phyloP scores from a whole-genome alignment of 345 rosid genomes.

The Sisymbrium irio region DNA sequence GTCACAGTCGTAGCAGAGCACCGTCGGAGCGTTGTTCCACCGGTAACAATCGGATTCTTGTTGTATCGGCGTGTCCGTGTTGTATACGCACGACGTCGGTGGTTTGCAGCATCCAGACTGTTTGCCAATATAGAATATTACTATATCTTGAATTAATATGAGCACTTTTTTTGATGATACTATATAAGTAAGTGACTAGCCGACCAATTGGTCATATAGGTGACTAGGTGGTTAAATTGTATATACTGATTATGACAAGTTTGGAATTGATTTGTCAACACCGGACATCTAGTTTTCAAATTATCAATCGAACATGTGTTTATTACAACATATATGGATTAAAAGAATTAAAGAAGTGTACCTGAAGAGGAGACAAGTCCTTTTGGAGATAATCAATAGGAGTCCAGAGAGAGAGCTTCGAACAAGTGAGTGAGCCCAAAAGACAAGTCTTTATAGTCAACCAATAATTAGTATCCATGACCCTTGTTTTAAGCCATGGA shows the following conservation, averaged over 20 bases:
- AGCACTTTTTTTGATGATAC: not conserved
- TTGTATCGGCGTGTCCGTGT: conserved; percentile 41
- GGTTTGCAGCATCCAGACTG: conserved; percentile 99
- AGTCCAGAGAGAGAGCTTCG: conserved; percentile 66
- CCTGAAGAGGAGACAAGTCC: conserved; percentile 82
- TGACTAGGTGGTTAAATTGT: not conserved
- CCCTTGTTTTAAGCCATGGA: conserved; percentile 70
- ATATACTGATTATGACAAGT: too few relatives aligned
- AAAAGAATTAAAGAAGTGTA: conserved; percentile 20
- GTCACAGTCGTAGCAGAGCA: conserved; percentile 88
- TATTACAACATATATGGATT: not conserved
- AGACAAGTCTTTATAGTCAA: conserved; percentile 63
- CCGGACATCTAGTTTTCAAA: not conserved
- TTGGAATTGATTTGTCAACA: not conserved
- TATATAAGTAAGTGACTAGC: not conserved
- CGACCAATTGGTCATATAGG: too few relatives aligned
- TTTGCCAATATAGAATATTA: not conserved
- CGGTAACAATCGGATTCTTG: conserved; percentile 82
- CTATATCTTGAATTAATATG: not conserved
- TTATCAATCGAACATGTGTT: not conserved
- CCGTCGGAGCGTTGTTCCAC: conserved; percentile 62
- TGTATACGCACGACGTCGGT: conserved; percentile 78
- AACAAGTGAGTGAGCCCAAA: conserved; percentile 68
- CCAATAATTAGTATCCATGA: conserved; percentile 63
- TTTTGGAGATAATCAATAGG: conserved; percentile 71